Evolutionary conservation across 345 rosid genomes (phyloP).

Genomic region (Lumnitzera littorea): DNA sequence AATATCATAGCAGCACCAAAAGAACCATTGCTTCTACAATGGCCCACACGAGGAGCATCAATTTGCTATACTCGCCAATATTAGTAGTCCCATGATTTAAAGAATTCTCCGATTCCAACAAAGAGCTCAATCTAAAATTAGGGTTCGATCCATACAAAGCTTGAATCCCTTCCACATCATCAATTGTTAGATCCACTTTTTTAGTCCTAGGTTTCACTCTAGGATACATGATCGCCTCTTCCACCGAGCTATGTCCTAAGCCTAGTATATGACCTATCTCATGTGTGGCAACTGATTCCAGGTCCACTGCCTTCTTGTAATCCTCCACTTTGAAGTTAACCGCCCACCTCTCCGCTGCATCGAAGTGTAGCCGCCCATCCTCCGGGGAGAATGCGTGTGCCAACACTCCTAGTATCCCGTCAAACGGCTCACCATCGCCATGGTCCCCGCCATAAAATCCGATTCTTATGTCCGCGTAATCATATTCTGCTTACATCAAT

Average conservation of each 20-base stretch:
- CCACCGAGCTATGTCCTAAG: conserved; percentile 63
- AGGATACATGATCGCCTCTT: conserved; percentile 91
- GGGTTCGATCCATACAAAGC: conserved; percentile 77
- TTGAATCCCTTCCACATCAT: conserved; percentile 79
- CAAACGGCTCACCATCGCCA: conserved; percentile 85
- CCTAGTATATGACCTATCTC: conserved; percentile 92
- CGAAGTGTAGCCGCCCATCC: conserved; percentile 80
- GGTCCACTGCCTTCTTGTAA: conserved; percentile 61
- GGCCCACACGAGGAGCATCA: too few relatives aligned
- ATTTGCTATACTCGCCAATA: not conserved
- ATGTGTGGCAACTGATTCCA: conserved; percentile 93
- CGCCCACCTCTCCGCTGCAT: conserved; percentile 74
- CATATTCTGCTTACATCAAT: conserved; percentile 14
- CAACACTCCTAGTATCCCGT: conserved; percentile 76
- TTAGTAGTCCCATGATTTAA: conserved; percentile 20
- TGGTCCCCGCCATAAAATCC: conserved; percentile 65
- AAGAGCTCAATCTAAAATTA: conserved; percentile 42
- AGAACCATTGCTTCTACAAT: too few relatives aligned
- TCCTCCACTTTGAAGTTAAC: conserved; percentile 35
- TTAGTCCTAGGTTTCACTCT: conserved; percentile 53
- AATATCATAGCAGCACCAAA: too few relatives aligned
- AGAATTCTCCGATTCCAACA: conserved; percentile 43
- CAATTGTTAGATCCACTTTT: conserved; percentile 55
- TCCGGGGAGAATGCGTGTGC: conserved; percentile 86
- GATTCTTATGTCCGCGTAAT: conserved; percentile 50